Conservation (phyloP, 495 filamentous ascomycete species). For the Parmelia sp. region DNA sequence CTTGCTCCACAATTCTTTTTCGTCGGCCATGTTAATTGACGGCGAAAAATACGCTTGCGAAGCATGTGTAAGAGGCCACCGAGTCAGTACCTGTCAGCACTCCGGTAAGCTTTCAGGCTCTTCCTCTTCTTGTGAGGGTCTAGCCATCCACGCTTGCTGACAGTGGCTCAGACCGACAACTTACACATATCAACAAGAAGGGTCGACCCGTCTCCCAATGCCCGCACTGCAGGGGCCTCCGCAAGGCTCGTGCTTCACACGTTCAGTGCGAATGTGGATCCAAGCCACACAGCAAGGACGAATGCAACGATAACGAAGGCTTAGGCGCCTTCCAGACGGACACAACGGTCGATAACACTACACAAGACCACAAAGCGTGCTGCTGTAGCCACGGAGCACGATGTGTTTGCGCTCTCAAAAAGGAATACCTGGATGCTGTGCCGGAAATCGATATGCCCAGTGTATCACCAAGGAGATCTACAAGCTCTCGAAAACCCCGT, state of each 20-base stretch:
- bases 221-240: constrained; percentile 89
- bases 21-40: constrained; percentile 65
- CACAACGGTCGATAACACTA: constrained; percentile 39
- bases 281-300: constrained; percentile 62
- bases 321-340: constrained; percentile 37
- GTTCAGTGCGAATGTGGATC: constrained; percentile 97
- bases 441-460: constrained; percentile 55
- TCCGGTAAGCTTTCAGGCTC: constrained; percentile 55
- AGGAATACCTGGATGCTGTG: constrained; percentile 75
- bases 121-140: constrained; percentile 30
- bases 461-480: constrained; percentile 37
- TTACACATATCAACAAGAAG: constrained; percentile 97
- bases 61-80: constrained; percentile 88
- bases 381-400: constrained; percentile 87
- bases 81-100: constrained; percentile 91
- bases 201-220: constrained; percentile 98
- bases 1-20: background rate
- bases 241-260: constrained; percentile 94
- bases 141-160: constrained; percentile 26
- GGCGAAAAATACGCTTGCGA: constrained; percentile 90
- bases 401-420: constrained; percentile 90
- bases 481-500: constrained; percentile 55
- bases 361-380: constrained; percentile 61
- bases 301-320: constrained; percentile 60
- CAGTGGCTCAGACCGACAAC: constrained; percentile 61